These are phyloP conservation scores for Picea abies DNA, from an alignment of 83 land plant genomes.

Conservation along the genomic window DNA sequence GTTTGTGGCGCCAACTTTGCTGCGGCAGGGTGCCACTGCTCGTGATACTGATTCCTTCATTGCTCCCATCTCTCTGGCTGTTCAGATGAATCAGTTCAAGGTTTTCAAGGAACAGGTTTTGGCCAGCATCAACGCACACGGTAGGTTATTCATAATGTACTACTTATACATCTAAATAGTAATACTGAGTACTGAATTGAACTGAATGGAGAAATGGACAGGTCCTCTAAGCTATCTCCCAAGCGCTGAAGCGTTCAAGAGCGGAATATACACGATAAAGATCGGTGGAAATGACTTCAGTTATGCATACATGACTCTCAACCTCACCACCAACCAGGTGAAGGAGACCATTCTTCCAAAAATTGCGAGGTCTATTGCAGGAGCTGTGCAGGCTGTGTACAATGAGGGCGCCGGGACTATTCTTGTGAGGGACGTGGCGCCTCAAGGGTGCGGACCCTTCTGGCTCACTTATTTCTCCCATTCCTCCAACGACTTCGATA, in stretches of 20 bases:
- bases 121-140: background rate
- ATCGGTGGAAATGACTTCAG: conserved; percentile 36
- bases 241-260: conserved; percentile 15
- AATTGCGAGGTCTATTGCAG: conserved; percentile 13
- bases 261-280: conserved; percentile 19
- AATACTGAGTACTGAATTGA: background rate
- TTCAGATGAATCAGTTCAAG: conserved; percentile 34
- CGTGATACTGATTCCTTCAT: conserved; percentile 8
- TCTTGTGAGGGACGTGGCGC: conserved; percentile 17
- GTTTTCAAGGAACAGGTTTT: conserved; percentile 30
- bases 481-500: conserved; percentile 12
- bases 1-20: conserved; percentile 39
- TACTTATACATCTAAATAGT: background rate
- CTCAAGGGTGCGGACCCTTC: conserved; percentile 24
- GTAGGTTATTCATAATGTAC: background rate
- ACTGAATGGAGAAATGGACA: background rate
- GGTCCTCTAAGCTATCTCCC: conserved; percentile 23
- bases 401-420: conserved; percentile 25
- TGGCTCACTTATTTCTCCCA: conserved; percentile 19
- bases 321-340: conserved; percentile 17
- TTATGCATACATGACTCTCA: conserved; percentile 25
- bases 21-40: conserved; percentile 30
- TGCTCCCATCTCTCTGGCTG: conserved; percentile 24
- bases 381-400: conserved; percentile 20
- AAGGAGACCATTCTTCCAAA: conserved; percentile 17